Evolutionary conservation across 257 asterid species (phyloP), one percentile per base, ranked within the genome.

Genomic region (Ballota nigra): DNA sequence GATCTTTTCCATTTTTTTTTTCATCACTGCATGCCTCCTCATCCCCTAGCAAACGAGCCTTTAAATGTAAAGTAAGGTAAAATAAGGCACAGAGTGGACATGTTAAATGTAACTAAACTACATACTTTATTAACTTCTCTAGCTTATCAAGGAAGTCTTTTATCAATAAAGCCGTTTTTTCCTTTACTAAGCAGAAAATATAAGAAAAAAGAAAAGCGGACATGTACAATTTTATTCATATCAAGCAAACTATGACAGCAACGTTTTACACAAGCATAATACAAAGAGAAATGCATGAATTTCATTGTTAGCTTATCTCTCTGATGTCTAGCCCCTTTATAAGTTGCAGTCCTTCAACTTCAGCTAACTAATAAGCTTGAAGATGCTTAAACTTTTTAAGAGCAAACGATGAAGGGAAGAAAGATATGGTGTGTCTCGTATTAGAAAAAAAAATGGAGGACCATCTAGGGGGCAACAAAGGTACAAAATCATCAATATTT

Each of bases 21-120:
- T 6, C 38, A 29, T 3, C 5, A 29, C 34, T 79, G 19, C 83
- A 86, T 0, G 99, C 97, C 77, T 94, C 99, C 82, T 94, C 99
- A 84, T 89, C 97, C n/a, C n/a, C n/a, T n/a, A n/a, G n/a, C n/a
- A n/a, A n/a, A n/a, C n/a, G n/a, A n/a, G n/a, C n/a, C n/a, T n/a
- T n/a, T n/a, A n/a, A n/a, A n/a, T n/a, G n/a, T n/a, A n/a, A n/a
- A n/a, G n/a, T n/a, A n/a, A n/a, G n/a, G n/a, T n/a, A n/a, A n/a
- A n/a, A n/a, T n/a, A n/a, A n/a, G n/a, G n/a, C n/a, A n/a, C n/a
- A n/a, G n/a, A n/a, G n/a, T n/a, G n/a, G n/a, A 26, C 29, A 1
- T 26, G 29, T 26, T 26, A 26, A 29, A 1, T 49, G 8, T 38
- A 45, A 45, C 4, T 66, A 47, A 4, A 38, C 15, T 20, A 26